Percentiles rank a stretch among this genome's conserved stretches.
phyloP scores from a whole-genome alignment of 2,329 filamentous ascomycete species.

The Trichoderma sp. region DNA sequence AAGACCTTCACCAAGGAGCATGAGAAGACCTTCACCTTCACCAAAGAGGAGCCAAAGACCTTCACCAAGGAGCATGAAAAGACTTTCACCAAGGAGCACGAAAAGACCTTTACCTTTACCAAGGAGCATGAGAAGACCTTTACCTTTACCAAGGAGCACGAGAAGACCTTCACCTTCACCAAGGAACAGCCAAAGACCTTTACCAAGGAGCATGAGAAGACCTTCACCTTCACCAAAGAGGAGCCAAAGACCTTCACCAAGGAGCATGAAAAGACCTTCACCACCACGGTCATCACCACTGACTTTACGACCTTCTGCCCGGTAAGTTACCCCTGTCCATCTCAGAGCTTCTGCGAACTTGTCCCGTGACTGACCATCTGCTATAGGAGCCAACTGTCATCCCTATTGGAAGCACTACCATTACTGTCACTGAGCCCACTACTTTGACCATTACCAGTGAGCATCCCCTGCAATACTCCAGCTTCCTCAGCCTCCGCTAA shows the following conservation, averaged over 20 bases:
- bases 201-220: not conserved
- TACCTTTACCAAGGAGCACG: not conserved
- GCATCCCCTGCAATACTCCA: slow-evolving; percentile 18
- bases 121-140: not conserved
- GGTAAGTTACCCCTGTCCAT: slow-evolving; percentile 30
- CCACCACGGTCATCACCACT: slow-evolving; percentile 37
- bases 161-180: not conserved
- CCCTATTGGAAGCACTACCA: slow-evolving; percentile 41
- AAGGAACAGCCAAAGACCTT: not conserved
- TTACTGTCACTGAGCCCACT: slow-evolving; percentile 41
- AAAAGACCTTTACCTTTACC: not conserved
- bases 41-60: not conserved
- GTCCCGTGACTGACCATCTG: not conserved
- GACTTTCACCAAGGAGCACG: not conserved
- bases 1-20: not conserved
- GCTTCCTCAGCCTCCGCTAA: slow-evolving; percentile 25
- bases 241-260: not conserved
- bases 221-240: not conserved
- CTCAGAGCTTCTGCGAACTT: not conserved
- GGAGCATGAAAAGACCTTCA: not conserved
- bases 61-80: not conserved
- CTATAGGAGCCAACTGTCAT: slow-evolving; percentile 33
- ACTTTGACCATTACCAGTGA: slow-evolving; percentile 46
- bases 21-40: too few species aligned
- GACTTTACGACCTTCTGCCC: slow-evolving; percentile 44